Base-by-base conservation (phyloP, 2,329 filamentous ascomycete genomes). In the Trichophyton schoenleinii region DNA sequence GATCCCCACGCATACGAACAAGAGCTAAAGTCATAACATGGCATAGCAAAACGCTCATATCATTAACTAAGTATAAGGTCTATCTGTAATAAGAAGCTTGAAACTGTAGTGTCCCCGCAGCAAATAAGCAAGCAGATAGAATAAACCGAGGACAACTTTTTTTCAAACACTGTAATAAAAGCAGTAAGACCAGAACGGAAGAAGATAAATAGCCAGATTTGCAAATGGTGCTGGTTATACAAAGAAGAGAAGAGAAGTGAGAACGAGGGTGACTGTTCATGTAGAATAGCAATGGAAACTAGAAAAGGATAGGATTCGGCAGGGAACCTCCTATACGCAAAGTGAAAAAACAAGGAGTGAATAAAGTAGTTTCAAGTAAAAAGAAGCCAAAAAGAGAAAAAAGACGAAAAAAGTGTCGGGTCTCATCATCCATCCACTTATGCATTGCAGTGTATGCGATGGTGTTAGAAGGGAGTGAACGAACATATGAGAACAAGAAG, bases 241-340 rank as follows among this genome's bases (percentile, higher is more conserved):
- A 55, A 55, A 55, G 49, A 34, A 22, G 31, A 58, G 22, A 58
- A 44, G 22, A 22, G 38, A 44, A 53, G 53, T 25, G 38, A 62
- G 46, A 28, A 41, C 58, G 57, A 20, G 42, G 58, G 60, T 49
- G 8, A 22, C 4, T 28, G 25, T 31, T 28, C 18, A 59, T n/a
- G 18, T 36, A 36, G 34, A 11, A 36, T 36, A 36, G 34, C 2
- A 36, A 36, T 11, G 9, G 25, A 28, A 28, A 28, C 25, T 28
- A 28, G 25, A 18, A 28, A 28, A 28, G 25, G 25, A 28, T 28
- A 28, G 25, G 25, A 28, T 18, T 6, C 25, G 3, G 25, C 6
- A 28, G 5, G 25, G 1, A 6, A 28, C 25, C 25, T 28, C 25
- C 25, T 28, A 28, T 6, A 28, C 25, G 25, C 4, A 28, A 28